A percentile compares a stretch with the other conserved stretches of the same genome.
These are phyloP conservation scores for Penicillium decumbens DNA, from an alignment of 2,329 filamentous ascomycete species.

Conservation along the genomic window DNA sequence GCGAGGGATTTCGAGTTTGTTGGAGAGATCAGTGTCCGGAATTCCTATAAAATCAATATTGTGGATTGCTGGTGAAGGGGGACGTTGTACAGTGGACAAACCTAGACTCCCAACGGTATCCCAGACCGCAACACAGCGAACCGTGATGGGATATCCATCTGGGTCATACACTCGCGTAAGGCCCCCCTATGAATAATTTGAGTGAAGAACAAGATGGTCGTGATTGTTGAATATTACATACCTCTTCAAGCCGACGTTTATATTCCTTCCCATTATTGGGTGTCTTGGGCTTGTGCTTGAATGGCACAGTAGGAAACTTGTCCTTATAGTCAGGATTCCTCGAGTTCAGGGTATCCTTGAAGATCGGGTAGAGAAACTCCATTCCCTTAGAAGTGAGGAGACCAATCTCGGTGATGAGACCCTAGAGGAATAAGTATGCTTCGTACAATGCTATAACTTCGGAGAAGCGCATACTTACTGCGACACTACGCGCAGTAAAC, in stretches of 20 bases:
- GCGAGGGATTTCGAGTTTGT: conserved; percentile 12
- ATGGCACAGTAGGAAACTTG: conserved; percentile 16
- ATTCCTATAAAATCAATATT: conserved; percentile 19
- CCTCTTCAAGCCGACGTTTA: conserved; percentile 14
- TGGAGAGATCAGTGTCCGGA: conserved; percentile 22
- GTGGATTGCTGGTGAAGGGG: too few relatives aligned
- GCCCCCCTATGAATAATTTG: conserved; percentile 1
- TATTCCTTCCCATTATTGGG: conserved; percentile 11
- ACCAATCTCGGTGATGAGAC: conserved; percentile 33
- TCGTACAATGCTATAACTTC: not conserved
- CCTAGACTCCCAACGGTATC: conserved; percentile 32
- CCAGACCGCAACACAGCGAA: conserved; percentile 29
- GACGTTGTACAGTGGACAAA: not conserved
- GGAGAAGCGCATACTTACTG: conserved; percentile 10
- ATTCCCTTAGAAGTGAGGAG: conserved; percentile 20
- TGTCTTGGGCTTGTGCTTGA: conserved; percentile 12
- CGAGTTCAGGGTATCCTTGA: conserved; percentile 16
- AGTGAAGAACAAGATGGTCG: not conserved
- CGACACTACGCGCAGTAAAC: conserved; percentile 36
- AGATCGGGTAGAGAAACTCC: conserved; percentile 19
- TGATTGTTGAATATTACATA: not conserved
- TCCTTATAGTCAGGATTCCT: conserved; percentile 16
- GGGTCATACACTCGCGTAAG: conserved; percentile 16
- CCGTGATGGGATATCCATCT: conserved; percentile 23
- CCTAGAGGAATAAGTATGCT: conserved; percentile 5